These are phyloP conservation scores for Cercospora sp. DNA, from an alignment of 2,329 filamentous ascomycete species.

Conservation along the genomic window DNA sequence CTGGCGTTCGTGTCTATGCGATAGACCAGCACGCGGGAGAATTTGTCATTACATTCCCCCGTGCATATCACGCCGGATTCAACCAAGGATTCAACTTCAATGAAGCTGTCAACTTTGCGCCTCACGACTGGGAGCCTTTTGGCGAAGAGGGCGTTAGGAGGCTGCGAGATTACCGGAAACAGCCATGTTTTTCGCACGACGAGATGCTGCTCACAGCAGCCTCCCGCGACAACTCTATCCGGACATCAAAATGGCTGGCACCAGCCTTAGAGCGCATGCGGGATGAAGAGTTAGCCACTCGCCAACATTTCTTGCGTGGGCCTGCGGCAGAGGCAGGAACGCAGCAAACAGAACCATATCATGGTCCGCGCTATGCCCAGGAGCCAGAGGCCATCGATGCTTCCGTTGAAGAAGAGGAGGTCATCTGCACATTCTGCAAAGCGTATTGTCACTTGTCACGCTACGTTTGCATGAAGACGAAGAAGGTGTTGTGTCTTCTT, in stretches of 20 bases:
- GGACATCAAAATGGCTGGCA: slow-evolving; percentile 91
- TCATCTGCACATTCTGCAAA: slow-evolving; percentile 90
- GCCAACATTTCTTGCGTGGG: slow-evolving; percentile 67
- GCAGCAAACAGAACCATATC: slow-evolving; percentile 35
- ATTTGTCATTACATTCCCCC: slow-evolving; percentile 93
- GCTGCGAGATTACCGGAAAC: slow-evolving; percentile 81
- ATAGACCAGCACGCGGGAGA: slow-evolving; percentile 95
- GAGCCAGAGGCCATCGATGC: slow-evolving; percentile 63
- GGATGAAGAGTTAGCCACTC: slow-evolving; percentile 68
- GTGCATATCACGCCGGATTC: slow-evolving; percentile 96
- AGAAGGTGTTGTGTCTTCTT: slow-evolving; percentile 77
- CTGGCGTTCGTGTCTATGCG: slow-evolving; percentile 88
- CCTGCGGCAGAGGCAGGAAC: slow-evolving; percentile 46
- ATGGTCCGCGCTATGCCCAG: slow-evolving; percentile 44
- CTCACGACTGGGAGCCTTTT: slow-evolving; percentile 90
- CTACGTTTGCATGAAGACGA: slow-evolving; percentile 78
- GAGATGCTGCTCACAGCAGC: slow-evolving; percentile 90
- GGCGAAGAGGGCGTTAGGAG: slow-evolving; percentile 83
- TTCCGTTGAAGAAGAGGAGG: slow-evolving; percentile 85
- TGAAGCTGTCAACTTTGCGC: slow-evolving; percentile 97
- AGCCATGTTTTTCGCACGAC: slow-evolving; percentile 96
- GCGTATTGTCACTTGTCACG: slow-evolving; percentile 87
- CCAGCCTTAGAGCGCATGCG: slow-evolving; percentile 80
- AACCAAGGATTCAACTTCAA: slow-evolving; percentile 99
- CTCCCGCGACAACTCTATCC: slow-evolving; percentile 74